Evolutionary conservation across 768 basidiomycete species (phyloP), one percentile per base, ranked within the genome.

Genomic region (Lactifluus subvellereus): DNA sequence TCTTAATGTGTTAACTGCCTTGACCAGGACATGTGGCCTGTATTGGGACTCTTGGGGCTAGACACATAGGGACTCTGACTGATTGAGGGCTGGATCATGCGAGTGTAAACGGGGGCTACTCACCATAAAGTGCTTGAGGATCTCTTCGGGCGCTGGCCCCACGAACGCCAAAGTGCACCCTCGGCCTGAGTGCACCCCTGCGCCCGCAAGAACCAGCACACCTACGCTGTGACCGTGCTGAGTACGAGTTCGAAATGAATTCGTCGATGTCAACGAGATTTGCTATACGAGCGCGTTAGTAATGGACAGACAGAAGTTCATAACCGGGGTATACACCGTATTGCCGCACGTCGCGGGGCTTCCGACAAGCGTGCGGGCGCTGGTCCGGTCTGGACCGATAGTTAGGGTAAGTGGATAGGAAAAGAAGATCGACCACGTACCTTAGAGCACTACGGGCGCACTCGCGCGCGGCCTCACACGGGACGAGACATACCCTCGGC

Each of bases 151-250:
- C 6, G 38, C 45, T 30, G 54, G 47, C 61, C 30, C 7, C 40
- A 38, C 32, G 27, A 27, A 51, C 49, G 54, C 42, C 20, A 14
- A 51, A 4, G 32, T 11, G 20, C 49, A 56, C 54, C 54, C 54
- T 61, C 60, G 60, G 37, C 60, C 60, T 50, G 60, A 42, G 48
- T 43, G 48, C 37, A 56, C 22, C 43, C 48, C 48, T 38, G n/a
- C 42, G 16, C 45, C 61, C 35, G 14, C 42, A 14, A 43, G 8
- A 51, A 35, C 40, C 9, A 32, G 47, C 55, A 37, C 49, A 35
- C 55, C 49, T 30, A 57, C 38, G 9, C 16, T 6, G 3, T 43
- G 32, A 16, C 55, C 30, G 35, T 32, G 49, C 47, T 10, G 10
- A 22, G 18, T 3, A 43, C 20, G 22, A 11, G 3, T 20, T 48